Evolutionary conservation across 495 filamentous ascomycete species (phyloP).

Genomic region (Pseudevernia furfuracea): DNA sequence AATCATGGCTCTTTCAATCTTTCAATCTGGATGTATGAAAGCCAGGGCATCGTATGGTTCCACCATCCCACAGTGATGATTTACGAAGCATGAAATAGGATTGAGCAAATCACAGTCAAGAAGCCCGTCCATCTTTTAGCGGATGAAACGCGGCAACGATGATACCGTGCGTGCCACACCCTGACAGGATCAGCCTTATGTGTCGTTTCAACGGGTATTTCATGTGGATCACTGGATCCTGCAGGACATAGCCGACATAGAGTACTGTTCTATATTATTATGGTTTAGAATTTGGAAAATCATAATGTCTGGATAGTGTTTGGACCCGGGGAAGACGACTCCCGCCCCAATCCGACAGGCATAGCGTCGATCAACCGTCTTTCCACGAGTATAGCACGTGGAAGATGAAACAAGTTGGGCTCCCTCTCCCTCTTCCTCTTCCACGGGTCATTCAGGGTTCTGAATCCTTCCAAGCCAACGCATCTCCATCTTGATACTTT

Average conservation of each 20-base stretch:
- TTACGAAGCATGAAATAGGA: background rate
- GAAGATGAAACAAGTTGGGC: constrained; percentile 18
- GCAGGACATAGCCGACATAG: constrained; percentile 17
- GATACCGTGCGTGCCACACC: constrained; percentile 13
- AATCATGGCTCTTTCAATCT: constrained; percentile 1
- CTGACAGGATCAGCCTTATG: constrained; percentile 11
- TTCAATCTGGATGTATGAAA: background rate
- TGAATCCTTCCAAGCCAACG: constrained; percentile 1
- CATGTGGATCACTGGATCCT: constrained; percentile 5
- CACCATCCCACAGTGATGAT: background rate
- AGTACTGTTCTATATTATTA: too few species aligned
- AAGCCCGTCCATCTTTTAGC: background rate
- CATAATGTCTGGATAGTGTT: background rate
- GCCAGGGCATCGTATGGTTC: background rate
- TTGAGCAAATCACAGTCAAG: constrained; percentile 15
- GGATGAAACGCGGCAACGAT: constrained; percentile 13
- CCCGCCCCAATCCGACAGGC: constrained; percentile 11
- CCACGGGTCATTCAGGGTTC: constrained; percentile 9
- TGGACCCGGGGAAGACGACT: background rate
- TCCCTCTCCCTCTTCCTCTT: constrained; percentile 7
- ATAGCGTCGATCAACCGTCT: constrained; percentile 10
- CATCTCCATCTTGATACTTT: background rate
- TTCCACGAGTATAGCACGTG: constrained; percentile 16
- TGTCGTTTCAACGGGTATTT: constrained; percentile 11
- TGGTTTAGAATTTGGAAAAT: constrained; percentile 3